A percentile compares a stretch with the other conserved stretches of the same genome.
These are phyloP conservation scores for Leptographium galeiforme DNA, from an alignment of 2,329 filamentous ascomycete species.

Conservation along the genomic window DNA sequence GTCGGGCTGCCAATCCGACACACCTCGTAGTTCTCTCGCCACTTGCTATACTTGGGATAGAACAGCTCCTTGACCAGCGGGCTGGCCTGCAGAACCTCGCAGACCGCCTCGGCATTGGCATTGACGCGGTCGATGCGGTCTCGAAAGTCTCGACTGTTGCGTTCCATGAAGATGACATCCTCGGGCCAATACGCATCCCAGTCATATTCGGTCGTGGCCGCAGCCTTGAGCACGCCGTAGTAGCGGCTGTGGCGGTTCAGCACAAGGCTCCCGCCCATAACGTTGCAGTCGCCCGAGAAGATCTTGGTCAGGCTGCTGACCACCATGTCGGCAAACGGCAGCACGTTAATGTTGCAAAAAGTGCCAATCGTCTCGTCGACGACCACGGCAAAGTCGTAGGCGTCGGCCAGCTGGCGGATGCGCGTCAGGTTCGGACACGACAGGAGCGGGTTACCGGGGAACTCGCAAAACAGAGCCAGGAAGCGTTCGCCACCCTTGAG, in stretches of 20 bases:
- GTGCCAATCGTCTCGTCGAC: slow-evolving; percentile 96
- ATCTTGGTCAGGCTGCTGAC: slow-evolving; percentile 94
- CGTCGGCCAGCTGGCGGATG: slow-evolving; percentile 67
- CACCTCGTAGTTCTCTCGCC: slow-evolving; percentile 54
- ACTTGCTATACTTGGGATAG: slow-evolving; percentile 67
- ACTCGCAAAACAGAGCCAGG: slow-evolving; percentile 83
- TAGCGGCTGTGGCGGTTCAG: slow-evolving; percentile 53
- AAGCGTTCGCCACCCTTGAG: slow-evolving; percentile 62
- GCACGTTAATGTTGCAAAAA: slow-evolving; percentile 87
- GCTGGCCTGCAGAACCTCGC: slow-evolving; percentile 50
- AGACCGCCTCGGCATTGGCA: slow-evolving; percentile 70
- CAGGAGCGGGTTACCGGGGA: slow-evolving; percentile 83
- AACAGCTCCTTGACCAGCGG: slow-evolving; percentile 61
- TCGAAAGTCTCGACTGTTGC: slow-evolving; percentile 88
- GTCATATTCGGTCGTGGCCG: slow-evolving; percentile 47
- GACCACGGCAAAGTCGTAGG: slow-evolving; percentile 78
- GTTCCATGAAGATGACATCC: slow-evolving; percentile 87
- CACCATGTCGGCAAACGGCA: slow-evolving; percentile 79
- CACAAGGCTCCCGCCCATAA: slow-evolving; percentile 78
- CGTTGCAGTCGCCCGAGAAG: slow-evolving; percentile 94
- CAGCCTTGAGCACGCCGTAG: slow-evolving; percentile 55
- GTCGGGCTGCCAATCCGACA: slow-evolving; percentile 43
- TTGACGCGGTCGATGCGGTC: slow-evolving; percentile 76
- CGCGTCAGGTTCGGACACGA: slow-evolving; percentile 70
- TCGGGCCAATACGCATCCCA: slow-evolving; percentile 92